Base-by-base conservation (phyloP, 2,329 filamentous ascomycete genomes). In the Aspergillus quadricinctus region DNA sequence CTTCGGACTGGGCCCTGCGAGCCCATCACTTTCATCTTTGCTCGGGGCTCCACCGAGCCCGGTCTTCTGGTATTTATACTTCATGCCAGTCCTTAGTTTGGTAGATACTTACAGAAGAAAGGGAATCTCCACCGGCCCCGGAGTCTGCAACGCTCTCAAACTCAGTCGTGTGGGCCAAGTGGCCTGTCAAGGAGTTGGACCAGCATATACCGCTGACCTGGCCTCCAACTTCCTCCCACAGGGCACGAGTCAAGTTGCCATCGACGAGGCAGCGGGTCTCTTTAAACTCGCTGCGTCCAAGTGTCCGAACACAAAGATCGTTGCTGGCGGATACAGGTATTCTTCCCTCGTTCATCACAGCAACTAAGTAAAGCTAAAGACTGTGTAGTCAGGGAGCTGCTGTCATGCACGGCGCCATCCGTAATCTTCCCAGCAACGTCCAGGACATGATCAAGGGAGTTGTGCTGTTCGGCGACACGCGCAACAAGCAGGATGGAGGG, bases 1-100 rank as follows among this genome's bases (percentile, higher is more conserved):
- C 75, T 77, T 55, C 72, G 70, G 7, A 55, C 63, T 28, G 72
- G 72, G 9, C 66, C 69, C 7, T 80, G 78, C 66, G 71, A 67
- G 59, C 68, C 71, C 29, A 66, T 79, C 23, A 75, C 78, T 27
- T 77, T 81, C 50, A 76, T 81, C 49, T 81, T 77, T 59, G 78
- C 79, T 9, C 75, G 79, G 48, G 79, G 77, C 25, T 80, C 78
- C 11, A 77, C 74, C 14, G 79, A 81, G 60, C 61, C 68, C 6
- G 79, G 79, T n/a, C 79, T 80, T 65, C 75, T 81, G 64, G 77
- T 78, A 68, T 11, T 1, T 14, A 43, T 43, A 23, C 41, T 23
- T 10, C 7, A 10, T 23, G 17, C 21, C 41, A 7, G 31, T 21
- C 41, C 19, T 19, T 9, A 11, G 11, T 11, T 19, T 23, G n/a